Conservation (phyloP, 2,329 filamentous ascomycete genomes). For the Colletotrichum sidae region DNA sequence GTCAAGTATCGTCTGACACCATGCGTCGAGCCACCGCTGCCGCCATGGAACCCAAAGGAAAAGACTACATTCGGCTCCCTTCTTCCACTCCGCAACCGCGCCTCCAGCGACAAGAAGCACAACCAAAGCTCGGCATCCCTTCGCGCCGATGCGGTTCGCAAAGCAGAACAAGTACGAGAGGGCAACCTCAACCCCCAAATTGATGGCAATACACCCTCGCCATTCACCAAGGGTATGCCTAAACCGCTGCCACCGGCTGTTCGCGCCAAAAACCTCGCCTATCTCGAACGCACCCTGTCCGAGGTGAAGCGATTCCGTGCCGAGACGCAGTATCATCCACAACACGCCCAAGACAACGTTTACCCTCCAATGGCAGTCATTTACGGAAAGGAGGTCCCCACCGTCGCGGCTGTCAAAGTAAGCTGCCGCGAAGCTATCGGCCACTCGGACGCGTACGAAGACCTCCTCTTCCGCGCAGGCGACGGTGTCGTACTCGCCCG, state of each 20-base stretch:
- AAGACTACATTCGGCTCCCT: slow-evolving; percentile 56
- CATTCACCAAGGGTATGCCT: slow-evolving; percentile 42
- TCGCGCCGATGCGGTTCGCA: slow-evolving; percentile 43
- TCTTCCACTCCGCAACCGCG: slow-evolving; percentile 60
- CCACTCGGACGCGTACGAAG: slow-evolving; percentile 83
- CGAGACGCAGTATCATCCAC: slow-evolving; percentile 73
- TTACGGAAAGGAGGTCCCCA: slow-evolving; percentile 88
- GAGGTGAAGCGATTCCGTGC: slow-evolving; percentile 80
- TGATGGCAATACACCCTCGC: slow-evolving; percentile 43
- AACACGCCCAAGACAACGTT: slow-evolving; percentile 71
- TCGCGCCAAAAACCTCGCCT: slow-evolving; percentile 64
- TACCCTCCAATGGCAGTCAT: slow-evolving; percentile 88
- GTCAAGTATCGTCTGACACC: slow-evolving; percentile 82
- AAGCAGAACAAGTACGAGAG: slow-evolving; percentile 48
- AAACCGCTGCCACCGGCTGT: slow-evolving; percentile 58
- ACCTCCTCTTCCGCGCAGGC: slow-evolving; percentile 86
- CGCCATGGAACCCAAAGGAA: slow-evolving; percentile 59
- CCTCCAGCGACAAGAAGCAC: slow-evolving; percentile 49
- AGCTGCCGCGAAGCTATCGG: slow-evolving; percentile 78
- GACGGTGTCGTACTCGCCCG: slow-evolving; percentile 90
- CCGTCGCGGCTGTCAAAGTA: slow-evolving; percentile 85
- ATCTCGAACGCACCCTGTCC: slow-evolving; percentile 80
- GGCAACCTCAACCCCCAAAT: slow-evolving; percentile 61
- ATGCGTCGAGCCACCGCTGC: slow-evolving; percentile 76
- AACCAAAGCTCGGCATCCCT: slow-evolving; percentile 37